Percentiles rank a stretch among this genome's conserved stretches.
These are phyloP conservation scores for Teunomyces tritomae DNA, from an alignment of 805 yeast species.

Conservation along the genomic window DNA sequence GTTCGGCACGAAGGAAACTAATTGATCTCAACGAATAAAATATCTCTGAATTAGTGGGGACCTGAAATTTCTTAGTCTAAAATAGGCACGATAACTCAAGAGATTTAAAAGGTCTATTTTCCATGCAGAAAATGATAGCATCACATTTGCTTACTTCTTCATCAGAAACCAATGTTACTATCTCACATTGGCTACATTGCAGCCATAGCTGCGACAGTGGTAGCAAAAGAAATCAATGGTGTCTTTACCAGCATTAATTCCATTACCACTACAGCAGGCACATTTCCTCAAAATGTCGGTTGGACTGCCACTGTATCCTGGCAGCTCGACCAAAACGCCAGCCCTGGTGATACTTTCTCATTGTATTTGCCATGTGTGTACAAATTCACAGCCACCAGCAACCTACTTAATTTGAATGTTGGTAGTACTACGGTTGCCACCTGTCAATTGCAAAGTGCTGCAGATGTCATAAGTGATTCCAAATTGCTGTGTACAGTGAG, in stretches of 20 bases:
- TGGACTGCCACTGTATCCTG: background rate
- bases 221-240: slow-evolving; percentile 12
- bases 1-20: too few species aligned
- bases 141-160: too few species aligned
- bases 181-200: background rate
- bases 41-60: too few species aligned
- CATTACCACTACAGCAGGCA: background rate
- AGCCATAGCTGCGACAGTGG: background rate
- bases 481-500: slow-evolving; percentile 8
- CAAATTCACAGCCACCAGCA: slow-evolving; percentile 16
- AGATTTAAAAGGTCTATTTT: too few species aligned
- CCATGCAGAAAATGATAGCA: too few species aligned
- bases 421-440: slow-evolving; percentile 15
- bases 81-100: too few species aligned
- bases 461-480: background rate
- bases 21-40: too few species aligned
- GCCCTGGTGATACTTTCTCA: slow-evolving; percentile 25
- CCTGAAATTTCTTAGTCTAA: too few species aligned
- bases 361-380: slow-evolving; percentile 26
- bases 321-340: slow-evolving; percentile 6
- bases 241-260: slow-evolving; percentile 15
- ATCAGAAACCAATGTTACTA: background rate
- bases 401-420: slow-evolving; percentile 1
- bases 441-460: slow-evolving; percentile 13
- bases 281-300: background rate